A percentile compares a stretch with the other conserved stretches of the same genome.
These are phyloP conservation scores for Diaporthe ilicicola DNA, from an alignment of 2,329 filamentous ascomycete genomes.

Conservation along the genomic window DNA sequence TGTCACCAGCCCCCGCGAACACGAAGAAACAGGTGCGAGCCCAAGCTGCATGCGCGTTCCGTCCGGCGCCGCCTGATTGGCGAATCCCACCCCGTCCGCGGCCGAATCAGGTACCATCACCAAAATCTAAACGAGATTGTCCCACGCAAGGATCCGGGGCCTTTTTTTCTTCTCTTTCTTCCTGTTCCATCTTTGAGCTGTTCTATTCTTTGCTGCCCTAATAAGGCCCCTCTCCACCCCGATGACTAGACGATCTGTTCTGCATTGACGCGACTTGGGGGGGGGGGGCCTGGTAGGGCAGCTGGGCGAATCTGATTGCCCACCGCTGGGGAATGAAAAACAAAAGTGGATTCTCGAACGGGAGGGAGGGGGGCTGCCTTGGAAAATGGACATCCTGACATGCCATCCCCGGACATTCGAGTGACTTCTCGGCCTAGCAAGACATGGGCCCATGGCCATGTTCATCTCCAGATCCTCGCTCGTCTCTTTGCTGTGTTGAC, in stretches of 20 bases:
- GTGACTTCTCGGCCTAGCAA: slow-evolving; percentile 14
- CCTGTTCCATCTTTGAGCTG: background rate
- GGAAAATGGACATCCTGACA: slow-evolving; percentile 11
- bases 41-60: background rate
- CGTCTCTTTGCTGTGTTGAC: background rate
- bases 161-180: background rate
- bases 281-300: background rate
- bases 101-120: slow-evolving; percentile 26
- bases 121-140: slow-evolving; percentile 25
- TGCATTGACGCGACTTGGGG: background rate
- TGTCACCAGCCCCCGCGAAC: slow-evolving; percentile 8
- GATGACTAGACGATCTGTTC: too few relatives aligned
- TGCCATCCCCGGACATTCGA: slow-evolving; percentile 17
- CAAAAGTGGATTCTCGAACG: slow-evolving; percentile 6
- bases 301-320: background rate
- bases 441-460: slow-evolving; percentile 12
- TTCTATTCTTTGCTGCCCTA: slow-evolving; percentile 1
- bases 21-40: slow-evolving; percentile 4
- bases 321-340: slow-evolving; percentile 17
- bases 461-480: slow-evolving; percentile 12
- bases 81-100: background rate
- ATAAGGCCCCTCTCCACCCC: too few relatives aligned
- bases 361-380: slow-evolving; percentile 14
- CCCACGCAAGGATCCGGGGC: slow-evolving; percentile 6
- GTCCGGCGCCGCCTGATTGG: background rate